These are phyloP conservation scores for Halophytophthora polymorphica DNA, from an alignment of 352 stramenopile species.

Conservation along the genomic window DNA sequence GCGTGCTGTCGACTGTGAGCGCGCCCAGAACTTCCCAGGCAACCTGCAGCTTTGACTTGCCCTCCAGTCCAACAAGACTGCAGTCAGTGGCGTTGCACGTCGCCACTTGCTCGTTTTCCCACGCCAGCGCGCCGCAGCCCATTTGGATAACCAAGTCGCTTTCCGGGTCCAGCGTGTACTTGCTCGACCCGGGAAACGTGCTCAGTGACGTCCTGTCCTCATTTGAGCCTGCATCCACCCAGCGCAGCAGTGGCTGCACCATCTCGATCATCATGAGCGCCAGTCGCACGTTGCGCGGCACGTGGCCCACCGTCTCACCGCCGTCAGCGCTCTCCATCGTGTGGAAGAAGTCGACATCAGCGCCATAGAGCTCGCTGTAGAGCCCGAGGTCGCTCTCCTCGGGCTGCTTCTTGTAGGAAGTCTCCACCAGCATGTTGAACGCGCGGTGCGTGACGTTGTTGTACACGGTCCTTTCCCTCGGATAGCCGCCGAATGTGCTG, in stretches of 20 bases:
- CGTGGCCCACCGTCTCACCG: slow-evolving; percentile 84
- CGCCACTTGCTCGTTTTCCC: slow-evolving; percentile 35
- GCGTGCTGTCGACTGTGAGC: slow-evolving; percentile 69
- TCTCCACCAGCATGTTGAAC: slow-evolving; percentile 98
- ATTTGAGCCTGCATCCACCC: slow-evolving; percentile 34
- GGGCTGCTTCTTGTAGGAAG: slow-evolving; percentile 90
- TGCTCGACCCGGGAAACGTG: slow-evolving; percentile 39
- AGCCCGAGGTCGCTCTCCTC: slow-evolving; percentile 63
- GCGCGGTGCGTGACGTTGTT: slow-evolving; percentile 91
- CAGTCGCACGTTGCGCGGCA: slow-evolving; percentile 94
- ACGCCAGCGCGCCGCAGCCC: slow-evolving; percentile 43
- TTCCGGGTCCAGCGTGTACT: slow-evolving; percentile 36
- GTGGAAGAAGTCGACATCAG: slow-evolving; percentile 64
- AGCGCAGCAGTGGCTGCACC: slow-evolving; percentile 92
- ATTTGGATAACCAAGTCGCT: slow-evolving; percentile 43
- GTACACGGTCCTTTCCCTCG: slow-evolving; percentile 88
- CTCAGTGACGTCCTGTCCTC: slow-evolving; percentile 13
- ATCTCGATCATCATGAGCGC: slow-evolving; percentile 94
- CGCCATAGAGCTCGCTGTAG: slow-evolving; percentile 58
- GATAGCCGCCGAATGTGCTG: slow-evolving; percentile 89
- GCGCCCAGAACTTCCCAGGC: slow-evolving; percentile 79
- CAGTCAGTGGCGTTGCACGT: slow-evolving; percentile 49
- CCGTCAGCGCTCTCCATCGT: slow-evolving; percentile 19
- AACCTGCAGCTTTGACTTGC: slow-evolving; percentile 51
- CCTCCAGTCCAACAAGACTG: slow-evolving; percentile 11